Evolutionary conservation across 2,329 filamentous ascomycete species (phyloP), one percentile per base, ranked within the genome.

Genomic region (Trichoderma guizhouense): DNA sequence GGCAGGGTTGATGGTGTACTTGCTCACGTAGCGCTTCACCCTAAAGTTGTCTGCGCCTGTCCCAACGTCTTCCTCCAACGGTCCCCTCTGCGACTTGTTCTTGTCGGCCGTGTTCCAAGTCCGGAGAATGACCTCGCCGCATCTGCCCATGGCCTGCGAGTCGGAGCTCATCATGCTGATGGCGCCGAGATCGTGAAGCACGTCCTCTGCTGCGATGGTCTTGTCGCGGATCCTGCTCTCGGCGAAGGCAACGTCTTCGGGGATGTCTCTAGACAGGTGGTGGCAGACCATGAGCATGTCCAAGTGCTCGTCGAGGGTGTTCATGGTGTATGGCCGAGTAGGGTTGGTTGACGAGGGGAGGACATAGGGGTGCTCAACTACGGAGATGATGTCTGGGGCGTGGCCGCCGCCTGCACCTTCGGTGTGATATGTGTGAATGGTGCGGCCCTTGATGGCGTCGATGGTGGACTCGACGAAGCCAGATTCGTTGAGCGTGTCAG

Each of bases 221-320:
- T 98, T 95, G 75, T 94, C 93, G 72, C 95, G 92, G 82, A 98
- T 98, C 51, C 95, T 93, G 43, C 91, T 94, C 83, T 98, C 95
- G 62, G 95, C 95, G 78, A 98, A 98, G 1, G 95, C 94, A 15
- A 98, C 92, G 79, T 98, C 95, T 83, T 98, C 95, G 72, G 95
- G 93, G 72, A 98, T 98, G 82, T 97, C 91, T 81, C 93, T 93
- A 67, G 91, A 94, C 11, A 98, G 85, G 79, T 98, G 95, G 81
- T 98, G 95, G 85, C 95, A 98, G 47, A 97, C 94, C 95, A 98
- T 98, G 61, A 98, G 85, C 95, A 98, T 98, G 83, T 98, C 95
- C 15, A 98, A 88, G 82, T 98, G 95, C 82, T 98, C 95, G 79
- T 98, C 95, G 0, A 98, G 88, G 0, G 95, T 98, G 84, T 98